Conservation (phyloP, 192 early-diverging fungal species). For the Thoreauomyces humboldtii region DNA sequence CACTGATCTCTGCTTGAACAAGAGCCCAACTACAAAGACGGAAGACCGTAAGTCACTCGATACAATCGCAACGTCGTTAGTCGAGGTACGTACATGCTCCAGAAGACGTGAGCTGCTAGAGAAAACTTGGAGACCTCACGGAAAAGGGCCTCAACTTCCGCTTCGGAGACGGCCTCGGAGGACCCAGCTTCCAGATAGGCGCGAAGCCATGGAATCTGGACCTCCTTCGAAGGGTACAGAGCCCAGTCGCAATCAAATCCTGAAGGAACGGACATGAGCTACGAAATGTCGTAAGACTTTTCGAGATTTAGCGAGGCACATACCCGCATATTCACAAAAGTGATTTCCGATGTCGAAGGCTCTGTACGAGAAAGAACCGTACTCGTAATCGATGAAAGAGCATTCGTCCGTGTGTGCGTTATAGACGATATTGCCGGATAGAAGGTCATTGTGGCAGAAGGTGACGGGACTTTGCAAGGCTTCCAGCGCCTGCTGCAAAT, state of each 20-base stretch:
- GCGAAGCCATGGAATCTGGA: constrained; percentile 75
- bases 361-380: constrained; percentile 77
- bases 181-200: constrained; percentile 57
- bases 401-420: constrained; percentile 48
- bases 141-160: constrained; percentile 64
- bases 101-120: constrained; percentile 90
- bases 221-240: constrained; percentile 70
- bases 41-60: background rate
- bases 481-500: constrained; percentile 55
- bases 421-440: constrained; percentile 88
- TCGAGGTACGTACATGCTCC: constrained; percentile 50
- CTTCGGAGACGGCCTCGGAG: constrained; percentile 25
- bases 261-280: no score
- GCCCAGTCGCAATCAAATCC: constrained; percentile 93
- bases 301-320: no score
- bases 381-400: constrained; percentile 93
- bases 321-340: constrained; percentile 88
- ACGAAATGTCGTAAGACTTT: no score
- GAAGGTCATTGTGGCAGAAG: constrained; percentile 91
- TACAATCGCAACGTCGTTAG: background rate
- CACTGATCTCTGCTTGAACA: constrained; percentile 78
- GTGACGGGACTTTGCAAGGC: constrained; percentile 72
- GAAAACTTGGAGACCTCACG: constrained; percentile 78
- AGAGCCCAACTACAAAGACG: constrained; percentile 25
- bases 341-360: constrained; percentile 97